Base-by-base conservation (phyloP, 2,329 filamentous ascomycete genomes). In the Penicillium sp. region DNA sequence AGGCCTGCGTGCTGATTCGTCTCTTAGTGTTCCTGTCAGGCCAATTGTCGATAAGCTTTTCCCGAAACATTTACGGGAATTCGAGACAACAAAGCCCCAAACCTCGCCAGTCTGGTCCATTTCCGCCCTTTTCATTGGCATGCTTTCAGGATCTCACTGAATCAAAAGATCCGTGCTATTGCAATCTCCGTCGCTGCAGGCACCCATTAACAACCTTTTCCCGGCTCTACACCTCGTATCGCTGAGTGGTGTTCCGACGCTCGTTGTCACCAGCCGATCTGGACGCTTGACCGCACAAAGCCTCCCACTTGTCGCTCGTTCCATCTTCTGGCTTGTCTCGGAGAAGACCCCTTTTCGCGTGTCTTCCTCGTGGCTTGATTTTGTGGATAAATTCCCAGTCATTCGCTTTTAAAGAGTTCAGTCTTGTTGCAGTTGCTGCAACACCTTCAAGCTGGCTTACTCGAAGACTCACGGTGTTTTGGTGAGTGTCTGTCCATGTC, bases 391-490 rank as follows among this genome's bases (percentile, higher is more conserved):
- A 67, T 66, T 69, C 65, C 58, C 67, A 67, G 69, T 69, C 72
- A 68, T 66, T 74, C 73, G 73, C 72, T 74, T 60, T 62, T 61
- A 65, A 57, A 61, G 61, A 62, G 57, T 66, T 59, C 63, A 64
- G 59, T 66, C 62, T 63, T 51, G 68, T 71, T 72, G 67, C 70
- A 68, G 59, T 62, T 55, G 56, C 61, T 68, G 66, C 68, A 71
- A 71, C 67, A 73, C 66, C 67, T 70, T 73, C 72, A 74, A 71
- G 58, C 71, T 74, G 71, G 72, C 72, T 68, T 73, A 71, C 63
- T 72, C 69, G 66, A 71, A 69, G 63, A 67, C 63, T 55, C 64
- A 72, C 64, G 64, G 64, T 64, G 63, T 68, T 69, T 68, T 73
- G 63, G 73, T 75, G 61, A 65, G 72, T 57, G 18, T 33, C 43